Conservation (phyloP, 148 eudicot species). For the Chenopodium quinoa region DNA sequence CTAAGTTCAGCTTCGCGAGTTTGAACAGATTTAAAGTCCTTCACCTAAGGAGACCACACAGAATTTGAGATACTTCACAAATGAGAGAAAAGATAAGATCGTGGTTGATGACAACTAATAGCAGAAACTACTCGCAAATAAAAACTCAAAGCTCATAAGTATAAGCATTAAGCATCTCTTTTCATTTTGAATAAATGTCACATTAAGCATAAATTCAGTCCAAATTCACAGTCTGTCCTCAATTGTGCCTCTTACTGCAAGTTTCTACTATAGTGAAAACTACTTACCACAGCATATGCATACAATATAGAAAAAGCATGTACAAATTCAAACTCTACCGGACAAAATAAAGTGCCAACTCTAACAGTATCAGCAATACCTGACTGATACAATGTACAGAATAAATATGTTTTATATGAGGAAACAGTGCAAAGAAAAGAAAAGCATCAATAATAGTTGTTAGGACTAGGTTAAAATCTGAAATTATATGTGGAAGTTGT, state of each 20-base stretch:
- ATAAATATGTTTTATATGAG: neutral
- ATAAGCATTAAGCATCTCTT: neutral
- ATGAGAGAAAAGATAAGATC: neutral
- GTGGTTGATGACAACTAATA: neutral
- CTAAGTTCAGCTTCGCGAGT: conserved; percentile 46
- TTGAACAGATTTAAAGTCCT: conserved; percentile 48
- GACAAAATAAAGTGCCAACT: neutral
- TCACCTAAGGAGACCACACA: conserved; percentile 40
- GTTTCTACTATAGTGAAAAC: no score
- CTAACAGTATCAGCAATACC: neutral
- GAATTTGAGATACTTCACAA: neutral
- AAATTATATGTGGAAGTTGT: neutral
- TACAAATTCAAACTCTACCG: neutral
- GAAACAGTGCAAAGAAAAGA: neutral
- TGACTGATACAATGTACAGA: no score
- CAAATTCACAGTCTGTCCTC: neutral
- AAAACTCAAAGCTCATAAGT: neutral
- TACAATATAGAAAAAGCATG: neutral
- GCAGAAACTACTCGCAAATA: neutral
- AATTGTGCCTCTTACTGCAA: neutral
- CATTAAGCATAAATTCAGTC: neutral
- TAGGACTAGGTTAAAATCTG: neutral
- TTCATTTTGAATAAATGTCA: neutral
- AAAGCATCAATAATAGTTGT: neutral
- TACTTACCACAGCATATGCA: neutral